A percentile compares a stretch with the other conserved stretches of the same genome.
Conservation (phyloP, 768 basidiomycete species). For the Auricularia heimuer region DNA sequence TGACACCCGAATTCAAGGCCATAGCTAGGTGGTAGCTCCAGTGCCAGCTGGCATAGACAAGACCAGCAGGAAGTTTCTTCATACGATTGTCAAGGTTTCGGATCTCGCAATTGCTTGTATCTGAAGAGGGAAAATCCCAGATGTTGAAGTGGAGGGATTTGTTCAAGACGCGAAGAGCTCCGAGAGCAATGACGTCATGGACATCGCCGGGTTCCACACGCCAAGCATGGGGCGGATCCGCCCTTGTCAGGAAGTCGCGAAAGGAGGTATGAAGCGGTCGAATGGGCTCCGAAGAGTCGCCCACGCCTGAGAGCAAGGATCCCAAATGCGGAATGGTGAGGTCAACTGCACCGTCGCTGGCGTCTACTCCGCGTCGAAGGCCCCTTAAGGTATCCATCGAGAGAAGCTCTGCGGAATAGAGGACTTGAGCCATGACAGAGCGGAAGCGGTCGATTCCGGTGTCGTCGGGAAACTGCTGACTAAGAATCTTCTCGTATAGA, state of each 20-base stretch:
- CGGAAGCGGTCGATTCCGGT: background rate
- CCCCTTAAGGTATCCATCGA: background rate
- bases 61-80: no score
- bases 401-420: background rate
- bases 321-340: background rate
- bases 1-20: no score
- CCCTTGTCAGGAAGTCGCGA: background rate
- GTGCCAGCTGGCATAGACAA: no score
- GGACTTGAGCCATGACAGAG: background rate
- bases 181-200: background rate
- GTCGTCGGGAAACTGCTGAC: background rate
- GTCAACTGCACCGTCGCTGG: background rate
- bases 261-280: no score
- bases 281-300: background rate
- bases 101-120: background rate
- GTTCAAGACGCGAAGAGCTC: background rate
- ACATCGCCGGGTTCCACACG: background rate
- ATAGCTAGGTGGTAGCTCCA: no score
- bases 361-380: background rate
- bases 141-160: background rate
- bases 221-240: background rate
- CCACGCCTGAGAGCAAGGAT: background rate
- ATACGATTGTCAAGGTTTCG: no score
- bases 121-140: background rate
- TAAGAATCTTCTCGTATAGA: no score